phyloP scores from a whole-genome alignment of 176 grass and related monocot species.

The Rhipidocladum racemiflorum region DNA sequence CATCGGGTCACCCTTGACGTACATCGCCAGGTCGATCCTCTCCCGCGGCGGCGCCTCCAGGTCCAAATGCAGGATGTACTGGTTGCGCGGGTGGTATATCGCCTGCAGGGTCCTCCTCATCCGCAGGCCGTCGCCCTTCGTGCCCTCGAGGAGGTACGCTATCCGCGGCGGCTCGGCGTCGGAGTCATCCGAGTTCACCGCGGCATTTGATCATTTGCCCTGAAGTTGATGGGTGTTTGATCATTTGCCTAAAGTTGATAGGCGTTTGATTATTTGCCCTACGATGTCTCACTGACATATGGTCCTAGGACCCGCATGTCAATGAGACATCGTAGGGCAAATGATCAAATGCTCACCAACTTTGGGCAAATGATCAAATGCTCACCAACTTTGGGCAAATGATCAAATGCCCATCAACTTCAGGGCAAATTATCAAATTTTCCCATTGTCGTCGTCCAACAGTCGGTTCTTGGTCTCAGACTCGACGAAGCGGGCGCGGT shows the following conservation, averaged over 20 bases:
- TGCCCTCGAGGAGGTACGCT: constrained; percentile 86
- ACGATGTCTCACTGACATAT: too few species aligned
- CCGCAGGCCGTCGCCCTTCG: constrained; percentile 79
- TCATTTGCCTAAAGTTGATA: too few species aligned
- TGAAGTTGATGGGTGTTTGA: too few species aligned
- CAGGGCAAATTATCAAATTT: too few species aligned
- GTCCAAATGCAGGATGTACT: constrained; percentile 85
- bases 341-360: too few species aligned
- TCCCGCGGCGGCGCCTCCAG: constrained; percentile 78
- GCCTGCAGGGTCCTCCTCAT: constrained; percentile 83
- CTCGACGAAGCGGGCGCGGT: background rate
- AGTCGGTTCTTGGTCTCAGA: constrained; percentile 17
- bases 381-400: too few species aligned
- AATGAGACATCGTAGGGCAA: too few species aligned
- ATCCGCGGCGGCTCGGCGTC: constrained; percentile 63
- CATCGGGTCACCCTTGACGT: constrained; percentile 62
- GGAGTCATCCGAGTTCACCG: constrained; percentile 35
- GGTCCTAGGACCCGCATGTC: too few species aligned
- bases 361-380: too few species aligned
- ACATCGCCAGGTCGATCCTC: constrained; percentile 72
- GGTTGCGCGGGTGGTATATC: constrained; percentile 83
- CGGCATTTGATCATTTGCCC: too few species aligned
- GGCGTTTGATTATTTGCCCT: too few species aligned
- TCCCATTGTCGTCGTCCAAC: background rate
- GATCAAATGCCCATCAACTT: too few species aligned